A percentile compares a stretch with the other conserved stretches of the same genome.
Conservation (phyloP, 1,139 yeast species). For the Candida tunisiensis region DNA sequence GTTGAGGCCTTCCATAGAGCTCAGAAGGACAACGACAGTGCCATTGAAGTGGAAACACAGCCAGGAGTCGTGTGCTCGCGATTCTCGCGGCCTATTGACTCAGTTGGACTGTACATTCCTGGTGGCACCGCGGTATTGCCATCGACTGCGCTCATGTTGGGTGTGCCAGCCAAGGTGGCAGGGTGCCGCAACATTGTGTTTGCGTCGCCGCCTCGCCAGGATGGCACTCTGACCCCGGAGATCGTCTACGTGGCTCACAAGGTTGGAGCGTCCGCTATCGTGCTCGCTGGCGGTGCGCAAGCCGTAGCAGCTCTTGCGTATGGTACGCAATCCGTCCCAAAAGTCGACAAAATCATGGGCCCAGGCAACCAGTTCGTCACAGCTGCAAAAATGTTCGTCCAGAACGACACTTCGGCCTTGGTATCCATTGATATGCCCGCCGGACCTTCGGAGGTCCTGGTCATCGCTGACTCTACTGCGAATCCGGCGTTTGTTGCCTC, state of each 20-base stretch:
- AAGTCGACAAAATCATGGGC: constrained; percentile 93
- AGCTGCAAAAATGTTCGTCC: constrained; percentile 96
- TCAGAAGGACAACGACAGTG: constrained; percentile 42
- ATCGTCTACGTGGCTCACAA: constrained; percentile 95
- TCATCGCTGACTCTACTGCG: constrained; percentile 71
- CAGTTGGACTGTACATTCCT: constrained; percentile 90
- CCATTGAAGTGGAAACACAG: constrained; percentile 72
- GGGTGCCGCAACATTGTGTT: constrained; percentile 87
- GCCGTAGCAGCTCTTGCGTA: constrained; percentile 98
- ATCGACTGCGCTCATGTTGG: constrained; percentile 94
- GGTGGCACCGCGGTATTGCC: constrained; percentile 99
- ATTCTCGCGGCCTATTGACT: constrained; percentile 86
- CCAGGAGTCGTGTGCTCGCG: constrained; percentile 93
- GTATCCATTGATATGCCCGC: constrained; percentile 99
- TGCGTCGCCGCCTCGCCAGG: constrained; percentile 95
- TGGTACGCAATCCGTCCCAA: constrained; percentile 83
- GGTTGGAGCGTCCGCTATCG: constrained; percentile 78
- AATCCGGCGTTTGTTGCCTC: constrained; percentile 94
- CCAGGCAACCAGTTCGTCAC: constrained; percentile 99
- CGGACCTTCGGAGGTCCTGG: constrained; percentile 95
- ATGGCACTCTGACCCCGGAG: constrained; percentile 90
- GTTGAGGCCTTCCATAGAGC: constrained; percentile 90
- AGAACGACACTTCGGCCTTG: constrained; percentile 86
- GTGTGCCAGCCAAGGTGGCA: constrained; percentile 98
- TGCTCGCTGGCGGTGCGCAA: constrained; percentile 98